phyloP scores from a whole-genome alignment of 495 filamentous ascomycete species.

The Tricharina praecox region DNA sequence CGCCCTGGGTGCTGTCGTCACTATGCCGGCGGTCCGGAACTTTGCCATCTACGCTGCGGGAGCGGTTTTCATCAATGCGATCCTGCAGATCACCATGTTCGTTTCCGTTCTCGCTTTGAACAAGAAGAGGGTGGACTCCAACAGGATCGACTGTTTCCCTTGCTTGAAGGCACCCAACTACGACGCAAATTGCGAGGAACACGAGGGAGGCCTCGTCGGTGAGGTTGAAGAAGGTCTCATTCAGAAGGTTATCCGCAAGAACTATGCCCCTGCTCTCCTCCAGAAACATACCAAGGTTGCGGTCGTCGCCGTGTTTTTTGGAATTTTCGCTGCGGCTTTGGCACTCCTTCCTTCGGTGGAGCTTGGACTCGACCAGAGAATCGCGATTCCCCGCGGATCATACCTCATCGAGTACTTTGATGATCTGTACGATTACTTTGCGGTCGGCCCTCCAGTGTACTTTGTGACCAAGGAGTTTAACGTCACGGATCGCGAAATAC shows the following conservation, averaged over 20 bases:
- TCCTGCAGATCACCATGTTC: slow-evolving; percentile 93
- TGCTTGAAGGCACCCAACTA: slow-evolving; percentile 41
- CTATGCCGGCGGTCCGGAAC: slow-evolving; percentile 93
- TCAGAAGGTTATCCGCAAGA: slow-evolving; percentile 70
- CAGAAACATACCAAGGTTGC: slow-evolving; percentile 57
- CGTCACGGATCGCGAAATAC: slow-evolving; percentile 50
- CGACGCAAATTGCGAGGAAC: slow-evolving; percentile 3
- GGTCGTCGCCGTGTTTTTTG: slow-evolving; percentile 65
- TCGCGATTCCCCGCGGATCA: slow-evolving; percentile 80
- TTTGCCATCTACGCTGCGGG: slow-evolving; percentile 94
- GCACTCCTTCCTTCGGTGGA: slow-evolving; percentile 68
- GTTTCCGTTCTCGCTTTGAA: slow-evolving; percentile 80
- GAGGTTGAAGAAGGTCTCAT: slow-evolving; percentile 63
- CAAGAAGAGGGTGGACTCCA: slow-evolving; percentile 67
- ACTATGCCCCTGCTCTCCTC: slow-evolving; percentile 69
- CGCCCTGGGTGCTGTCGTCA: slow-evolving; percentile 76
- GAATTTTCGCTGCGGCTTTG: slow-evolving; percentile 68
- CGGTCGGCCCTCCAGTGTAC: slow-evolving; percentile 82
- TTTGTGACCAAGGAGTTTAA: slow-evolving; percentile 79
- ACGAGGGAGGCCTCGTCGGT: slow-evolving; percentile 1
- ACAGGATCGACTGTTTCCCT: slow-evolving; percentile 84
- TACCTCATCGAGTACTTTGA: slow-evolving; percentile 92
- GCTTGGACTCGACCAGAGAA: slow-evolving; percentile 82
- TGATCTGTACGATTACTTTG: slow-evolving; percentile 83
- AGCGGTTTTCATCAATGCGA: slow-evolving; percentile 88